Base-by-base conservation (phyloP, 805 yeast genomes). In the Starmerella bacillaris region DNA sequence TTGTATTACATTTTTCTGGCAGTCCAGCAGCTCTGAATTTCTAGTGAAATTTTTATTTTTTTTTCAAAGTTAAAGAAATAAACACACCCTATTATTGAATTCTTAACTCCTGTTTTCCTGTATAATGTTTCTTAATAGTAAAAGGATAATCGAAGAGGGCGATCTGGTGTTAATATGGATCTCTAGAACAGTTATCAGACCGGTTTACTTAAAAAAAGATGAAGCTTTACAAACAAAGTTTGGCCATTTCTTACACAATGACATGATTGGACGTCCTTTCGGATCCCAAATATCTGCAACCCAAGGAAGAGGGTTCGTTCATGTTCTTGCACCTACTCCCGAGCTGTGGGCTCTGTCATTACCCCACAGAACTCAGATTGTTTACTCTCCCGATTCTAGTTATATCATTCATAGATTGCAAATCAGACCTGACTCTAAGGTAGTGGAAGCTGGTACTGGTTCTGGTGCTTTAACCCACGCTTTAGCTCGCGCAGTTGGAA, bases 361-460 rank as follows among this genome's bases (percentile, higher is more conserved):
- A 24, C 96, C 98, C 2, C 99, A 89, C 53, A 66, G 99, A 56
- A 89, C 99, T 0, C 99, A 89, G 59, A 89, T 89, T 44, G 96
- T 89, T 1, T 89, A 89, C 53, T 78, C 95, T 0, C 93, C 93
- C 7, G 99, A 89, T 54, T 78, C 94, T 2, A 71, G 92, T 20
- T 89, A 80, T 49, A 83, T 89, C 36, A 68, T 79, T 42, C 94
- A 86, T 53, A 61, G 94, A 48, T 59, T 89, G 42, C 67, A 71
- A 30, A 73, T 89, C 36, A 62, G 69, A 15, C 70, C 79, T 11
- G 84, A 86, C 1, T 67, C 82, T 1, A 14, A 6, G 5, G 92
- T 89, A 9, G 75, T 89, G 31, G 99, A 89, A 58, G 94, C 96
- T 1, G 99, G 99, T 24, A 89, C 99, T 0, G 99, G 98, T 0